These are phyloP conservation scores for Myxozyma geophila DNA, from an alignment of 805 yeast genomes.

Conservation along the genomic window DNA sequence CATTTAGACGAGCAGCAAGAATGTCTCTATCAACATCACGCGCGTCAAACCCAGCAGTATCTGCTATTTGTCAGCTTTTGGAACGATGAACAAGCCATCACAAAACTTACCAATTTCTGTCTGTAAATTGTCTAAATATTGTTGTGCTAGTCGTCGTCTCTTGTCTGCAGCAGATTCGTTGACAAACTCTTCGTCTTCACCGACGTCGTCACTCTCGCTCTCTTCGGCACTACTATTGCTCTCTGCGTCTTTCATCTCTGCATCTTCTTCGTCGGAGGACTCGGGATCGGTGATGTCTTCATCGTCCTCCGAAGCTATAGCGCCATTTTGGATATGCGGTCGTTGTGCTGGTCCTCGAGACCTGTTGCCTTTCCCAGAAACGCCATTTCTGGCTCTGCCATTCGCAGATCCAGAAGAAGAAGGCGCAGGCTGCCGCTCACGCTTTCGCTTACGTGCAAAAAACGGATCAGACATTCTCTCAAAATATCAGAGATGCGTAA, in stretches of 20 bases:
- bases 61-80: conserved; percentile 42
- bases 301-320: conserved; percentile 27
- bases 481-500: background rate
- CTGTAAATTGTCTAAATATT: conserved; percentile 80
- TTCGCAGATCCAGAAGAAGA: background rate
- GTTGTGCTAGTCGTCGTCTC: conserved; percentile 91
- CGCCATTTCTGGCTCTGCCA: background rate
- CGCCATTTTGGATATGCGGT: conserved; percentile 7
- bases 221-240: conserved; percentile 38
- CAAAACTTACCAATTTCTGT: conserved; percentile 48
- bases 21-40: conserved; percentile 87
- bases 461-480: conserved; percentile 34
- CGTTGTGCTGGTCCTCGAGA: conserved; percentile 1
- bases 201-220: conserved; percentile 45
- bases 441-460: conserved; percentile 35
- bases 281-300: conserved; percentile 39
- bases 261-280: conserved; percentile 26
- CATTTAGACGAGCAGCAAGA: conserved; percentile 74
- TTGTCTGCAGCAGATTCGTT: conserved; percentile 87
- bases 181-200: conserved; percentile 40
- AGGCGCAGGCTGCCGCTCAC: conserved; percentile 3
- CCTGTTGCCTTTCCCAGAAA: background rate
- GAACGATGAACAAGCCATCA: background rate
- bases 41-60: conserved; percentile 71
- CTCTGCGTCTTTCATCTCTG: conserved; percentile 21